Conservation (phyloP, 2,329 filamentous ascomycete species). For the Penicillium glabrum region DNA sequence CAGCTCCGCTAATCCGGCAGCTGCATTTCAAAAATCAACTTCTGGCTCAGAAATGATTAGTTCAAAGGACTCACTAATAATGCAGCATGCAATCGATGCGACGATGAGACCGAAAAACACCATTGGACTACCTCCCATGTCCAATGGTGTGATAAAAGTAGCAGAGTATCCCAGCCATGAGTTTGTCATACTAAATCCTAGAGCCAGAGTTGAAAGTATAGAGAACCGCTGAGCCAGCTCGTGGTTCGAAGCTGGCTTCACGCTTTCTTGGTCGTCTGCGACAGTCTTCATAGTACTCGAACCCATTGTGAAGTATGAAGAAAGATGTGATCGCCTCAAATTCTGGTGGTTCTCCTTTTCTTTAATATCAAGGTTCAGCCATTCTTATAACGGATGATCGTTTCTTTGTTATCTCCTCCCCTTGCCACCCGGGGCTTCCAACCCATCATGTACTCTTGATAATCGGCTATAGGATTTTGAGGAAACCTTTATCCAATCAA, state of each 20-base stretch:
- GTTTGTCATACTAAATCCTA: constrained; percentile 32
- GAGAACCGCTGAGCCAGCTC: constrained; percentile 5
- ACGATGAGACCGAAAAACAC: constrained; percentile 25
- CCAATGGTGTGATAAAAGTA: constrained; percentile 18
- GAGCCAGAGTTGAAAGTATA: constrained; percentile 21
- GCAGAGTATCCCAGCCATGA: constrained; percentile 32
- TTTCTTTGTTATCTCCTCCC: not conserved
- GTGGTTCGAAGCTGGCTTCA: not conserved
- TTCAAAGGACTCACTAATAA: constrained; percentile 16
- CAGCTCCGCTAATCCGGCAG: constrained; percentile 24
- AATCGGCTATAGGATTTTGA: not conserved
- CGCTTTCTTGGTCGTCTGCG: not conserved
- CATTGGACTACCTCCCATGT: constrained; percentile 24
- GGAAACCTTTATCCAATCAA: not conserved
- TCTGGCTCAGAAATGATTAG: not conserved
- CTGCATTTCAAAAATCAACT: not conserved
- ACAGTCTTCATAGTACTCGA: not conserved
- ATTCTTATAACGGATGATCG: not conserved
- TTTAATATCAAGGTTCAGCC: not conserved
- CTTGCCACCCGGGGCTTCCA: not conserved
- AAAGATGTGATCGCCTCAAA: not conserved
- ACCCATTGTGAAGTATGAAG: not conserved
- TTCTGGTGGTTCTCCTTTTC: not conserved
- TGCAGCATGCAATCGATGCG: constrained; percentile 19
- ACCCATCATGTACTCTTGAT: not conserved